A percentile compares a stretch with the other conserved stretches of the same genome.
Evolutionary conservation across 2,329 filamentous ascomycete species (phyloP).

Genomic region (Sclerotinia minor): DNA sequence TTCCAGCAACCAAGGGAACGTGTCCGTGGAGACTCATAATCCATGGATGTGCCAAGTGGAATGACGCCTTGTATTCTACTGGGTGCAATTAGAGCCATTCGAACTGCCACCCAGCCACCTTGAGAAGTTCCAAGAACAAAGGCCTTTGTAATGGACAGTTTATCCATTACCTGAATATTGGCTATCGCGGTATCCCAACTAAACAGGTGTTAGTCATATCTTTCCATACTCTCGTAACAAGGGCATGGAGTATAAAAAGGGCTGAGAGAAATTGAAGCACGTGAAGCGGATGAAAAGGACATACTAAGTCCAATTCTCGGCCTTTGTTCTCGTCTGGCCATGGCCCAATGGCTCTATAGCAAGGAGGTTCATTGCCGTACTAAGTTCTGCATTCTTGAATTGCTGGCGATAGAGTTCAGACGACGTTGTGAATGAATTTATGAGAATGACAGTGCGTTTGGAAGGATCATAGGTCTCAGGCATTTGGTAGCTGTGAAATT

Average conservation of each 20-base stretch:
- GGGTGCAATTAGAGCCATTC: slow-evolving; percentile 54
- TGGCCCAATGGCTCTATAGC: slow-evolving; percentile 56
- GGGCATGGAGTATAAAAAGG: not conserved
- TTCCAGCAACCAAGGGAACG: slow-evolving; percentile 53
- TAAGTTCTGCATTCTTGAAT: slow-evolving; percentile 46
- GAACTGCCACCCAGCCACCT: slow-evolving; percentile 52
- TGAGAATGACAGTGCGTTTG: slow-evolving; percentile 53
- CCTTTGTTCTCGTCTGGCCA: slow-evolving; percentile 45
- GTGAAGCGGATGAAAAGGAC: not conserved
- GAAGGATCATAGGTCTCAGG: slow-evolving; percentile 47
- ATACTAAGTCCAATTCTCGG: slow-evolving; percentile 52
- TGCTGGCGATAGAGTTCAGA: slow-evolving; percentile 49
- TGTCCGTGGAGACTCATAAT: slow-evolving; percentile 51
- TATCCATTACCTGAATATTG: slow-evolving; percentile 57
- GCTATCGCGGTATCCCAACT: slow-evolving; percentile 55
- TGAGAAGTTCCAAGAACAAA: slow-evolving; percentile 55
- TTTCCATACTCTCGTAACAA: not conserved
- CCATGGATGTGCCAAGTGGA: slow-evolving; percentile 54
- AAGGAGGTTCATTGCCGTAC: slow-evolving; percentile 49
- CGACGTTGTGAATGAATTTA: slow-evolving; percentile 55
- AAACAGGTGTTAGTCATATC: not conserved
- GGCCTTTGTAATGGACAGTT: slow-evolving; percentile 49
- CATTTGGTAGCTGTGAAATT: slow-evolving; percentile 27
- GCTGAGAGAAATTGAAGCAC: not conserved
- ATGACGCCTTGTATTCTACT: slow-evolving; percentile 51